A percentile compares a stretch with the other conserved stretches of the same genome.
Conservation (phyloP, 345 rosid species). For the Punica granatum region DNA sequence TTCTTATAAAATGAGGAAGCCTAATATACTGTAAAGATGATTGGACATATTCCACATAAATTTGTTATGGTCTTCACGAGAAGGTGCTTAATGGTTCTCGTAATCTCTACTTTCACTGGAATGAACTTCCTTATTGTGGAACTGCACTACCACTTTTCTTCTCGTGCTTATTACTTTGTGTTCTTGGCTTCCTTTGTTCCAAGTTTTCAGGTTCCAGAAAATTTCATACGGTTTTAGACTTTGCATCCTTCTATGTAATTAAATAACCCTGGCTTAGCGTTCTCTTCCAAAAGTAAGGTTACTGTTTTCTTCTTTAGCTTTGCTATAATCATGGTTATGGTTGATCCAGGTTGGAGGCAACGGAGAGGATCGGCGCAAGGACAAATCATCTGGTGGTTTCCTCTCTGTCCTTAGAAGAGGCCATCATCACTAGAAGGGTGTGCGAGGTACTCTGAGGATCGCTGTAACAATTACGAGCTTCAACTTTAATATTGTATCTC, state of each 20-base stretch:
- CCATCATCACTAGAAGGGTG: slow-evolving; percentile 36
- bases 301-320: neutral
- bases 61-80: neutral
- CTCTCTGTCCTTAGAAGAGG: slow-evolving; percentile 79
- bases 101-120: neutral
- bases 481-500: neutral
- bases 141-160: neutral
- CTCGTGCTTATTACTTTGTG: neutral
- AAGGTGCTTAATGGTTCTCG: neutral
- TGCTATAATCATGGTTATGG: neutral
- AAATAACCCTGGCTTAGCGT: neutral
- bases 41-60: neutral
- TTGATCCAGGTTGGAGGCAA: slow-evolving; percentile 58
- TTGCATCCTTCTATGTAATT: neutral
- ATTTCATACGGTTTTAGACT: neutral
- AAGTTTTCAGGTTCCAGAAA: neutral
- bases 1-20: neutral
- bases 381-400: slow-evolving; percentile 63
- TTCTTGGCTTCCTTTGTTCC: neutral
- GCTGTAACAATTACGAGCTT: neutral
- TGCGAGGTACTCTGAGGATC: neutral
- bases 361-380: slow-evolving; percentile 62
- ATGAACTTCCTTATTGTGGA: neutral
- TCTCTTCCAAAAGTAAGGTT: neutral
- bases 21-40: neutral